Conservation (phyloP, 1,284 basidiomycete species). For the Trametes hirsuta region DNA sequence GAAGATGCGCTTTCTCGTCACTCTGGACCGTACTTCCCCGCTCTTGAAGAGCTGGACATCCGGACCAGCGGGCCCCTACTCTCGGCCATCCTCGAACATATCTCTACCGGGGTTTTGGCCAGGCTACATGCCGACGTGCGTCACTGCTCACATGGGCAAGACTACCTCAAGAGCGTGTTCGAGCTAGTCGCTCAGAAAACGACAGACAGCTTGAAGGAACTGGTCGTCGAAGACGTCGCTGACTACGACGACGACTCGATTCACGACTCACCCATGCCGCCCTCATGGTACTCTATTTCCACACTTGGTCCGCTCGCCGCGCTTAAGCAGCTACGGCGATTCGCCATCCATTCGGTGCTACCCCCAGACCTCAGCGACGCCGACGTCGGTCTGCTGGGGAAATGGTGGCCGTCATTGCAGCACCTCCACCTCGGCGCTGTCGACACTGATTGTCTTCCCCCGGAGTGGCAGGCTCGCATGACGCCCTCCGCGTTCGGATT, state of each 20-base stretch:
- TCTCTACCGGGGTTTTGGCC: conserved; percentile 40
- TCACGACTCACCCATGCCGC: conserved; percentile 3
- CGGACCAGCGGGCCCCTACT: conserved; percentile 38
- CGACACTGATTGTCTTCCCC: conserved; percentile 23
- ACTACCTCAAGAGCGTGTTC: conserved; percentile 45
- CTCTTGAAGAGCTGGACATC: conserved; percentile 48
- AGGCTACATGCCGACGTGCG: conserved; percentile 44
- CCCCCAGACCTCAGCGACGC: conserved; percentile 45
- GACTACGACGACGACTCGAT: conserved; percentile 25
- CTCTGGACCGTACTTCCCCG: conserved; percentile 39
- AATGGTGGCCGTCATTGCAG: conserved; percentile 43
- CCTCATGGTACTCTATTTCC: conserved; percentile 25
- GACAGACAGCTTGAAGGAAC: conserved; percentile 41
- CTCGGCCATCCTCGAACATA: conserved; percentile 39
- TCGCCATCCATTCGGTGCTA: conserved; percentile 46
- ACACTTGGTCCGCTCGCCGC: conserved; percentile 37
- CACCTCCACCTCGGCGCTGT: conserved; percentile 47
- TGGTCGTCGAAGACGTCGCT: conserved; percentile 45
- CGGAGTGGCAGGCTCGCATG: conserved; percentile 32
- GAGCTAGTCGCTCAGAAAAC: conserved; percentile 40
- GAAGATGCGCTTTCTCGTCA: conserved; percentile 25
- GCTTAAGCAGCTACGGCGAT: conserved; percentile 39
- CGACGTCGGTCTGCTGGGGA: conserved; percentile 43
- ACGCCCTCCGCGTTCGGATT: conserved; percentile 41
- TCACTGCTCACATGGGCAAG: conserved; percentile 31